Base-by-base conservation (phyloP, 352 stramenopile genomes). In the Thraustotheca clavata region DNA sequence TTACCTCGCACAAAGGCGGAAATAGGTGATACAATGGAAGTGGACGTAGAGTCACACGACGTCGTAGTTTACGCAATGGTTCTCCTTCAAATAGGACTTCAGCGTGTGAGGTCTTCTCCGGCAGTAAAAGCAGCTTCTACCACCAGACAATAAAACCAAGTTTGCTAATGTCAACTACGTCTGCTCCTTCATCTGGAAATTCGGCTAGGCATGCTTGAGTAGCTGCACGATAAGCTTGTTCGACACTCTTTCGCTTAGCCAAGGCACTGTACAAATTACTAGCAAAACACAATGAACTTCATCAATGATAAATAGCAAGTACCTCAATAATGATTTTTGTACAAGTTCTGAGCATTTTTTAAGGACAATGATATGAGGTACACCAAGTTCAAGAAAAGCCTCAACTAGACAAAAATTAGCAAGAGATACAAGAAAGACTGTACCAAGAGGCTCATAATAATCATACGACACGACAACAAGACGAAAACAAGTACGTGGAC, bases 401-500 rank as follows among this genome's bases (percentile, higher is more conserved):
- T 39, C 31, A 12, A 33, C 57, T 54, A 65, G 11, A 5, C 6
- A 54, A 41, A 6, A 8, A 4, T 16, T 20, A 20, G 46, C 46
- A n/a, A 52, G 9, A 27, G 9, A 9, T 9, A 9, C 9, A 35
- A 9, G 14, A 9, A 20, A 35, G 46, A 16, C 22, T 16, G 8
- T 49, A 62, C 54, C 54, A 12, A 62, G 34, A 7, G 38, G 8
- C 14, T 34, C 35, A 16, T 40, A 14, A 2, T 29, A 46, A 9
- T 43, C 29, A 34, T 65, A 65, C 57, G 57, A 52, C 18, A 65
- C 41, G 29, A 65, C 57, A 20, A 65, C 57, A n/a, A 65, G 38
- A 14, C 47, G 22, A 32, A 65, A 20, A 38, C 34, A 14, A 6
- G 4, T 26, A 24, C 9, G 35, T 5, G 8, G 31, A 31, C 43